Evolutionary conservation across 768 basidiomycete genomes (phyloP).

Genomic region (Sporobolomyces pararoseus): DNA sequence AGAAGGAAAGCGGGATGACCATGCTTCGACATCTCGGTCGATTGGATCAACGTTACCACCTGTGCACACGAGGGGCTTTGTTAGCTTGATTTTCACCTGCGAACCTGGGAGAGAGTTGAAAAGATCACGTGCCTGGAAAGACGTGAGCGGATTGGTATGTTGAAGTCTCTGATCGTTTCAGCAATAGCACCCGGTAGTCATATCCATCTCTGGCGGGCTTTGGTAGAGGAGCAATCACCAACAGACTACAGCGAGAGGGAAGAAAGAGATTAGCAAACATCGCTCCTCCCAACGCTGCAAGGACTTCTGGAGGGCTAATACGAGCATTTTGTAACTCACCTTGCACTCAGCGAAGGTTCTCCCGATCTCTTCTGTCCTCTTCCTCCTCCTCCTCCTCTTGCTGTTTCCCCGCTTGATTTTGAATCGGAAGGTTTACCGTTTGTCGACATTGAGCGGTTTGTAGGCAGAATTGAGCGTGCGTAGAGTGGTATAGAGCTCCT

Average conservation of each 20-base stretch:
- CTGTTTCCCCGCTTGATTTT: constrained; percentile 1
- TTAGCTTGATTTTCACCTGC: not conserved
- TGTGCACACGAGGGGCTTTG: not conserved
- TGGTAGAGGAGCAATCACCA: constrained; percentile 20
- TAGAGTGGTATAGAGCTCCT: not conserved
- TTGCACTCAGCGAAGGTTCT: too few species aligned
- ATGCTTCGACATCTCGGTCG: constrained; percentile 4
- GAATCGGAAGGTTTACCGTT: not conserved
- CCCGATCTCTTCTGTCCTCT: not conserved
- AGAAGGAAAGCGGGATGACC: constrained; percentile 4
- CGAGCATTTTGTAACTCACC: too few species aligned
- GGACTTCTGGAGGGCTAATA: too few species aligned
- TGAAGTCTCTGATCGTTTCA: constrained; percentile 25
- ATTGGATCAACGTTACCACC: constrained; percentile 35
- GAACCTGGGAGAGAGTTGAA: not conserved
- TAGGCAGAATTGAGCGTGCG: not conserved
- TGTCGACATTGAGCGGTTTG: not conserved
- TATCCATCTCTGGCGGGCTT: constrained; percentile 21
- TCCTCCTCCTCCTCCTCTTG: not conserved
- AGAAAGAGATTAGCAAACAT: not conserved
- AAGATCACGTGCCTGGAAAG: constrained; percentile 39
- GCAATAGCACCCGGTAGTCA: constrained; percentile 41
- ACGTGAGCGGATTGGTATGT: constrained; percentile 37
- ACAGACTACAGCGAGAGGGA: not conserved
- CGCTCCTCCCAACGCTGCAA: not conserved